Base-by-base conservation (phyloP, 495 filamentous ascomycete species). In the Schizothecium vesticola region DNA sequence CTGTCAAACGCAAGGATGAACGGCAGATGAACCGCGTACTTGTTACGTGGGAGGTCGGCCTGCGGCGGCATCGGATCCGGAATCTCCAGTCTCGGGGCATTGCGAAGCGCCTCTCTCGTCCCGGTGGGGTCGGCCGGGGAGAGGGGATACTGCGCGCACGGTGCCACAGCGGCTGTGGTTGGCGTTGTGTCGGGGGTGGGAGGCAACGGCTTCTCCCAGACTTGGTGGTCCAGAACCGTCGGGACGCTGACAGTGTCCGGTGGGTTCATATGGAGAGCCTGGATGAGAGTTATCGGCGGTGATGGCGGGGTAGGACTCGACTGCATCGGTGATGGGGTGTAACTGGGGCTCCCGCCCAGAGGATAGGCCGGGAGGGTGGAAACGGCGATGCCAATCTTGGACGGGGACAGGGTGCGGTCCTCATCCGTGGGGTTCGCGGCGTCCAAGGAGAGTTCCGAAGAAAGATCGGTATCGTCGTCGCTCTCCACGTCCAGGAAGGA, bases 1-100 rank as follows among this genome's bases (percentile, higher is more conserved):
- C 94, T 95, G 76, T 96, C 92, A 70, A 95, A 97, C 0, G 93
- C 91, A 21, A 98, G 87, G 57, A 96, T 87, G 75, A 98, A 99
- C 2, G 96, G 94, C 19, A 98, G 79, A 81, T 99, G 96, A 19
- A 81, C 77, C 2, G 80, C 75, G 63, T 74, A 73, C 64, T 78
- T 80, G 64, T 70, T 68, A 26, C 43, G 58, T 2, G 67, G 22
- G 9, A 51, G 24, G 16, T 68, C 61, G 22, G 28, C 58, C 25
- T 61, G 67, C 1, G 69, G 59, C 25, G 64, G 22, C 5, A 77
- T 71, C 10, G 73, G 73, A 11, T 72, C 73, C 4, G 76, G 73
- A 5, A 78, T 73, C 43, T 75, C 64, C 3, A 77, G 70, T 12
- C 33, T 75, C 6, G 75, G 75, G 8, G 77, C 79, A 29, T 80